Conservation (phyloP, 179 eudicot genomes). For the Silene coronaria region DNA sequence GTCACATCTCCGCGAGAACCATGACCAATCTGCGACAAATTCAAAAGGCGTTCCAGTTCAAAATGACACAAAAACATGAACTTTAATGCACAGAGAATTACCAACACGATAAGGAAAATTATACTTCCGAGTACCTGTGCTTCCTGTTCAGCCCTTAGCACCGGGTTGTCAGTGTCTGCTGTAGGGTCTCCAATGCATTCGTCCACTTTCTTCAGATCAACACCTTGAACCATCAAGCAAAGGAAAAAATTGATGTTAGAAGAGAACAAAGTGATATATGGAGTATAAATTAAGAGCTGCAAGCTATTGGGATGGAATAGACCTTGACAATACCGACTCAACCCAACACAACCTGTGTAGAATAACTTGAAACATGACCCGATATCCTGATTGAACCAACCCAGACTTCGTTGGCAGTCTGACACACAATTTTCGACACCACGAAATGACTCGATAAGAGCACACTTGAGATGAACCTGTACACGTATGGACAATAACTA, state of each 20-base stretch:
- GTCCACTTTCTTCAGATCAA: conserved; percentile 52
- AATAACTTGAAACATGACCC: too few species aligned
- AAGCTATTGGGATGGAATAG: too few species aligned
- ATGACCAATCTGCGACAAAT: conserved; percentile 60
- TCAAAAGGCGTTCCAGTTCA: background rate
- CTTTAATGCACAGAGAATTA: background rate
- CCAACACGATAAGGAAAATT: background rate
- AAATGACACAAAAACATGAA: background rate
- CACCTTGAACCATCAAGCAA: conserved; percentile 31
- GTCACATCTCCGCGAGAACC: conserved; percentile 93
- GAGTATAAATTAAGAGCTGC: background rate
- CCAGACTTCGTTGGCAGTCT: too few species aligned
- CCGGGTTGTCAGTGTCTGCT: conserved; percentile 55
- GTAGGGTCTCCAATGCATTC: conserved; percentile 60
- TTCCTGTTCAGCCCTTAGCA: conserved; percentile 65
- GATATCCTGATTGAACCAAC: too few species aligned
- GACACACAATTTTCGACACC: too few species aligned
- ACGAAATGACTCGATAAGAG: too few species aligned
- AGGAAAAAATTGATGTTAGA: conserved; percentile 7
- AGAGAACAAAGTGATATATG: background rate
- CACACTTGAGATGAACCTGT: too few species aligned
- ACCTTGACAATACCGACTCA: too few species aligned
- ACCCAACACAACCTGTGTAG: too few species aligned
- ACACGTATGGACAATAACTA: too few species aligned
- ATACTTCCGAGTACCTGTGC: conserved; percentile 42